These are phyloP conservation scores for Sphenostylis stenocarpa DNA, from an alignment of 306 rosid genomes.

Conservation along the genomic window DNA sequence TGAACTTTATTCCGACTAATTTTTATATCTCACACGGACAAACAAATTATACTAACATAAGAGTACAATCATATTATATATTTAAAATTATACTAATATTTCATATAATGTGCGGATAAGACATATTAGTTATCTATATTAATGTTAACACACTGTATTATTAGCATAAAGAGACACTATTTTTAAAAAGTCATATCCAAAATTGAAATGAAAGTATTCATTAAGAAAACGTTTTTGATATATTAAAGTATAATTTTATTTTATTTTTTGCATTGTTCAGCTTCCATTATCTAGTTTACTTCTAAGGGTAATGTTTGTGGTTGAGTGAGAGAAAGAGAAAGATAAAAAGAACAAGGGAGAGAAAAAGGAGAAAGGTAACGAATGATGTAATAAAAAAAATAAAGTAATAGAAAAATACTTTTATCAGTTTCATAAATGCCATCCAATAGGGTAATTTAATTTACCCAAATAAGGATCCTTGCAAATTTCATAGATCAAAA, in stretches of 20 bases:
- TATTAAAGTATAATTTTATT: background rate
- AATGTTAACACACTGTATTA: background rate
- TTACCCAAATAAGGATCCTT: slow-evolving; percentile 26
- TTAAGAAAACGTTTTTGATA: background rate
- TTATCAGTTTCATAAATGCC: background rate
- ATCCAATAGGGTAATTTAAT: slow-evolving; percentile 13
- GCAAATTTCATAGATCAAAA: slow-evolving; percentile 17
- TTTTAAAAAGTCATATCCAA: background rate
- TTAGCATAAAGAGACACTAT: background rate
- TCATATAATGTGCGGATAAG: background rate
- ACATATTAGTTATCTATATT: background rate
- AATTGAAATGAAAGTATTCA: background rate
- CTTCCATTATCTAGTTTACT: background rate
- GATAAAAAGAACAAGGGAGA: background rate
- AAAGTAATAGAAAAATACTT: background rate
- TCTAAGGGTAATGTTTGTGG: background rate
- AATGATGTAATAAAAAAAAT: background rate
- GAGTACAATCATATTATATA: background rate
- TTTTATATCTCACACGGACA: background rate
- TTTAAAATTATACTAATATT: background rate
- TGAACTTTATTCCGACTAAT: too few species aligned
- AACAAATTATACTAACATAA: too few species aligned
- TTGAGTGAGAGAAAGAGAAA: background rate
- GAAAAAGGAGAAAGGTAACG: background rate
- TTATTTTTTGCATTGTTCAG: background rate